Conservation (phyloP, 75 land plant species). For the Cryptomeria japonica region DNA sequence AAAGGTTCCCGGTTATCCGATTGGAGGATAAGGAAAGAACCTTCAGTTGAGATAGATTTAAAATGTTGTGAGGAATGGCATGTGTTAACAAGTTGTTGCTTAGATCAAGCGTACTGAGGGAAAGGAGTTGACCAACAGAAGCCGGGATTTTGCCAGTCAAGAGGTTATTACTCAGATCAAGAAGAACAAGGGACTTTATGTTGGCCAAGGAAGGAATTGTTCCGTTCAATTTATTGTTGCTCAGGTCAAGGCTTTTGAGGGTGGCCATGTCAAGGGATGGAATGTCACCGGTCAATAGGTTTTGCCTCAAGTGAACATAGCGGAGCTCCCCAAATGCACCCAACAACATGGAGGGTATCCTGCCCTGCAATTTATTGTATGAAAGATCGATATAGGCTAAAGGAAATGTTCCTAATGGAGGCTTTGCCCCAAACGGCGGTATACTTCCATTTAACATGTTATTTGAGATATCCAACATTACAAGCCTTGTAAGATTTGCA, state of each 20-base stretch:
- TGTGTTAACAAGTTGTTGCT: neutral
- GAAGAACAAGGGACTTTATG: neutral
- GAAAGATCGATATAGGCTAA: neutral
- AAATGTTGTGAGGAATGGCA: neutral
- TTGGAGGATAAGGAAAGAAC: conserved; percentile 12
- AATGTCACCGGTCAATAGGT: neutral
- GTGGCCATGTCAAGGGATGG: neutral
- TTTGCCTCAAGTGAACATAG: neutral
- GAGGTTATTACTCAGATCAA: conserved; percentile 13
- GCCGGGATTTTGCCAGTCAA: neutral
- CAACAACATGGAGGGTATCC: neutral
- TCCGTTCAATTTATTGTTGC: neutral
- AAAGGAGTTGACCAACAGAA: conserved; percentile 7
- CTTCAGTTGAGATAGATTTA: neutral
- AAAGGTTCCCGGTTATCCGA: neutral
- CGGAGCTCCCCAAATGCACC: neutral
- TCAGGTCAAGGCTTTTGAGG: neutral
- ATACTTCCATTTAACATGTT: neutral
- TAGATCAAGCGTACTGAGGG: conserved; percentile 11
- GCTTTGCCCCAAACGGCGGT: neutral
- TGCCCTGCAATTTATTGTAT: neutral
- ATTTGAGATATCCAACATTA: neutral
- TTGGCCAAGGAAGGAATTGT: neutral
- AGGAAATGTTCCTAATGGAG: neutral
- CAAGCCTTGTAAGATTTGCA: neutral